Evolutionary conservation across 257 asterid genomes (phyloP).

Genomic region (Primulina tabacum): DNA sequence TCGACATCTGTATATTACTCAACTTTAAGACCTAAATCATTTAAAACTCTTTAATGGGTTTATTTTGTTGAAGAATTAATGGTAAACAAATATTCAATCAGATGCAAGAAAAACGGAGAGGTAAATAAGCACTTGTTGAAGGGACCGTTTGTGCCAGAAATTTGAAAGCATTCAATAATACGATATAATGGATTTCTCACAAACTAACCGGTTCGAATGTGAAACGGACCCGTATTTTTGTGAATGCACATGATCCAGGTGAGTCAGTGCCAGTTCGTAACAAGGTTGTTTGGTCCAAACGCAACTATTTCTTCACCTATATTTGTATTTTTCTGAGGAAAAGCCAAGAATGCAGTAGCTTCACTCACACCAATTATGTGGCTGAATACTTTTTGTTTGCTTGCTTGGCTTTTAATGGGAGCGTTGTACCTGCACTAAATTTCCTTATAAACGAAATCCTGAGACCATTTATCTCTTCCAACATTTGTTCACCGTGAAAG

Average conservation of each 20-base stretch:
- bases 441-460: constrained; percentile 10
- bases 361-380: constrained; percentile 45
- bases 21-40: too few relatives aligned
- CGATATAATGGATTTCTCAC: too few relatives aligned
- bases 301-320: constrained; percentile 26
- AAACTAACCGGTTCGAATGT: too few relatives aligned
- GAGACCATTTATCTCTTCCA: not conserved
- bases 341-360: constrained; percentile 23
- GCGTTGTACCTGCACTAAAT: constrained; percentile 16
- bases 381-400: constrained; percentile 20
- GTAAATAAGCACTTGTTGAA: too few relatives aligned
- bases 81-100: too few relatives aligned
- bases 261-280: not conserved
- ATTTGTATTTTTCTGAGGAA: constrained; percentile 21
- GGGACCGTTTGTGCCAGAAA: too few relatives aligned
- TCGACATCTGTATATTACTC: too few relatives aligned
- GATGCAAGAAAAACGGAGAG: too few relatives aligned
- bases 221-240: constrained; percentile 23
- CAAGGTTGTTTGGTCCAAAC: constrained; percentile 3
- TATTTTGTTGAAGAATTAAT: too few relatives aligned
- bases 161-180: too few relatives aligned
- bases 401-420: constrained; percentile 16
- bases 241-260: not conserved
- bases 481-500: constrained; percentile 20
- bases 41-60: too few relatives aligned